Base-by-base conservation (phyloP, 2,329 filamentous ascomycete genomes). In the Grosmannia clavigera region DNA sequence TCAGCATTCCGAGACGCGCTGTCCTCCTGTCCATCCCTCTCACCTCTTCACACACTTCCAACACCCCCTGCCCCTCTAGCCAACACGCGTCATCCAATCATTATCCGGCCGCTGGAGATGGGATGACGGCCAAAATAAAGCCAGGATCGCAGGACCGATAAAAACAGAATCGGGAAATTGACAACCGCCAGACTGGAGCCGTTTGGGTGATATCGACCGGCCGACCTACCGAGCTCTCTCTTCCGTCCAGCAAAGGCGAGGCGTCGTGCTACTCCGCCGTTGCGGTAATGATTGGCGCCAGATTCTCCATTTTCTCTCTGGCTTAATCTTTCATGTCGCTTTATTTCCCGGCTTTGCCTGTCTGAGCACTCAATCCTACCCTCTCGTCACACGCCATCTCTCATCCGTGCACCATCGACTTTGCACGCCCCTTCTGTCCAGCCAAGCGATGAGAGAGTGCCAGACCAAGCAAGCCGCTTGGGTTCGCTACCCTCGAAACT, bases 301-400 rank as follows among this genome's bases (percentile, higher is more conserved):
- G 9, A 27, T 35, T 29, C n/a, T 53, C 48, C 59, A 16, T 35
- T 60, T 43, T 53, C 27, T 46, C 48, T n/a, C 33, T 29, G 55
- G 55, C 19, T 27, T 48, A 48, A 50, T 57, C 56, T 25, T 51
- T 43, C 50, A 10, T 53, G 29, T 52, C 48, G 29, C n/a, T 38
- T 35, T 25, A 14, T 3, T 16, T 29, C 35, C 19, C 48, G 33
- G 29, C 54, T 29, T 54, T 43, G 38, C 29, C 53, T 54, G 14
- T 38, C 22, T 3, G 25, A 46, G 38, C 51, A 55, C 33, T 14
- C 57, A 55, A 59, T 59, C 58, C 58, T 55, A 59, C 58, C 46
- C 19, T 50, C 51, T 46, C 22, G 25, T 31, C 38, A 22, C 55
- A 56, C 54, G 35, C 54, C 25, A 50, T 54, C 33, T 40, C 25